phyloP scores from a whole-genome alignment of 176 grass and related monocot species.

The Metroxylon sagu region DNA sequence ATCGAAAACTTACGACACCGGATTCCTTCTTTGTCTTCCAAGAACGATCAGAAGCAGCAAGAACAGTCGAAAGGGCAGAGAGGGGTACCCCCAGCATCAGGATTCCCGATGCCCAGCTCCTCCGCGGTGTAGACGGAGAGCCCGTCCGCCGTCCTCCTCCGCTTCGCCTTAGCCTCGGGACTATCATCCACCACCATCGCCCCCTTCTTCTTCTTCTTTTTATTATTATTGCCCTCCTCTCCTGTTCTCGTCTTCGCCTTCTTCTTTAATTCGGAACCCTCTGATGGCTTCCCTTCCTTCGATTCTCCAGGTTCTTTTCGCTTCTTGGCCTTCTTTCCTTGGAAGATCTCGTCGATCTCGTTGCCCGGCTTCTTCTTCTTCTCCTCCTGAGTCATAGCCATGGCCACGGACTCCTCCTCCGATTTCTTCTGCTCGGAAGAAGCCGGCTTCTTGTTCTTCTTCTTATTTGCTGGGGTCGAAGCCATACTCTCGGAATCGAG shows the following conservation, averaged over 20 bases:
- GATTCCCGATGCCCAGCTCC: conserved; percentile 63
- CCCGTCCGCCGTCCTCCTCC: conserved; percentile 46
- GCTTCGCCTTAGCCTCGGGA: conserved; percentile 30
- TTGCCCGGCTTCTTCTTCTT: conserved; percentile 46
- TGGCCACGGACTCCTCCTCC: not conserved
- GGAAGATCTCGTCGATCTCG: conserved; percentile 80
- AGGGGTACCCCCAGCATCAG: conserved; percentile 37
- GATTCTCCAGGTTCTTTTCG: conserved; percentile 18
- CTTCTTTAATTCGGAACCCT: not conserved
- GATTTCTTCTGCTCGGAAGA: no score
- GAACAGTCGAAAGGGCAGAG: conserved; percentile 74
- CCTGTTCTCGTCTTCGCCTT: conserved; percentile 25
- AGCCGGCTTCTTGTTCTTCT: no score
- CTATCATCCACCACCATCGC: conserved; percentile 18
- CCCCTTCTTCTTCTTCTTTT: conserved; percentile 18
- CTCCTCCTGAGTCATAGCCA: not conserved
- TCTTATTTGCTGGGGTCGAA: no score
- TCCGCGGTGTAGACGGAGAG: conserved; percentile 60
- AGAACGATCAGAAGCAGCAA: conserved; percentile 60
- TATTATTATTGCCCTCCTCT: conserved; percentile 10
- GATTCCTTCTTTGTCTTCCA: no score
- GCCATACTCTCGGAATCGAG: no score
- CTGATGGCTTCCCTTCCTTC: conserved; percentile 10
- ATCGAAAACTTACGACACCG: no score
- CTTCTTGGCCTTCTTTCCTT: conserved; percentile 43